Conservation (phyloP, 1,139 yeast genomes). For the Tardiomyces digboiensis region DNA sequence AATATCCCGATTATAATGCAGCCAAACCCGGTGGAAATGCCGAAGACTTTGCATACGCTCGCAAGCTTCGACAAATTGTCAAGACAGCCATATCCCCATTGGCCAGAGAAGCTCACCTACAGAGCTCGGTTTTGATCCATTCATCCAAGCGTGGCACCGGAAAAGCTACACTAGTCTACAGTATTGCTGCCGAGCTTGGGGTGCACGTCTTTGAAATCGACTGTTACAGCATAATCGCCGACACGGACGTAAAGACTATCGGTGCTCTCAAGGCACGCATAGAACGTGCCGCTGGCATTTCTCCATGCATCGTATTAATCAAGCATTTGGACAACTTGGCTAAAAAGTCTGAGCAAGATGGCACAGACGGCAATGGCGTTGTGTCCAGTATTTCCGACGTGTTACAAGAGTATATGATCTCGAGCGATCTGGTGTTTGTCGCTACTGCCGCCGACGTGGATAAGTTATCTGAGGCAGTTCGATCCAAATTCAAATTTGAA, state of each 20-base stretch:
- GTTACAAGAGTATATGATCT: constrained; percentile 44
- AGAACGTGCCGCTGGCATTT: constrained; percentile 45
- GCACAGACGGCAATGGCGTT: constrained; percentile 43
- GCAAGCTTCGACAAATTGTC: constrained; percentile 31
- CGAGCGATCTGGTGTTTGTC: constrained; percentile 35
- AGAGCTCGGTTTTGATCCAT: constrained; percentile 55
- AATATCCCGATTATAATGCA: constrained; percentile 26
- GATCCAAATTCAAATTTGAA: constrained; percentile 70
- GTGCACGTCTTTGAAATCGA: constrained; percentile 63
- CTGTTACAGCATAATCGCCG: constrained; percentile 42
- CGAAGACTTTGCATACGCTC: constrained; percentile 39
- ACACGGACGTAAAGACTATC: constrained; percentile 70
- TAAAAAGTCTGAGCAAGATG: constrained; percentile 57
- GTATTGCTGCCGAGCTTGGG: constrained; percentile 51
- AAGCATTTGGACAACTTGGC: constrained; percentile 72
- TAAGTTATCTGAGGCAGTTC: constrained; percentile 52
- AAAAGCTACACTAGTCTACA: constrained; percentile 53
- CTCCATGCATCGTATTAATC: constrained; percentile 44
- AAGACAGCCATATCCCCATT: constrained; percentile 26
- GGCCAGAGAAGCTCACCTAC: constrained; percentile 28
- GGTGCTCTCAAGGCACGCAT: constrained; percentile 71
- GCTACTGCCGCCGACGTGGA: constrained; percentile 71
- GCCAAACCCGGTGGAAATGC: constrained; percentile 3
- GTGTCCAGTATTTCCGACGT: constrained; percentile 50
- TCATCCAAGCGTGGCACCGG: constrained; percentile 77